Percentiles rank a stretch among this genome's conserved stretches.
These are phyloP conservation scores for Cladosporium sp. DNA, from an alignment of 2,329 filamentous ascomycete species.

Conservation along the genomic window DNA sequence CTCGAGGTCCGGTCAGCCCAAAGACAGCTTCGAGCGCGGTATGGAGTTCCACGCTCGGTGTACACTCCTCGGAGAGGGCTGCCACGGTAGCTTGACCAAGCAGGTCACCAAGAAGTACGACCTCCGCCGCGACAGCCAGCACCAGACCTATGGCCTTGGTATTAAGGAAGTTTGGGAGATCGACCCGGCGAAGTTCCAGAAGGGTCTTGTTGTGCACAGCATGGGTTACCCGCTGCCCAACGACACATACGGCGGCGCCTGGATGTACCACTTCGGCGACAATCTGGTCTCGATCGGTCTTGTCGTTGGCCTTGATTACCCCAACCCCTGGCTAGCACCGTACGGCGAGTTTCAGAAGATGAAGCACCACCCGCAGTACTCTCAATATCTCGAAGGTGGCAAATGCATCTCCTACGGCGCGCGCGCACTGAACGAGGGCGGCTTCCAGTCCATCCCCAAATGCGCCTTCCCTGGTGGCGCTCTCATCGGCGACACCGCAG, in stretches of 20 bases:
- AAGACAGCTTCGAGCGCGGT: conserved; percentile 86
- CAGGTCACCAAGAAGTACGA: conserved; percentile 93
- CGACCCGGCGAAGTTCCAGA: conserved; percentile 82
- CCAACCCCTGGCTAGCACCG: conserved; percentile 92
- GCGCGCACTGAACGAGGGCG: conserved; percentile 84
- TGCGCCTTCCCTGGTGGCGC: conserved; percentile 94
- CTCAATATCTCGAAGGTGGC: conserved; percentile 79
- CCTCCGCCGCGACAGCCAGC: conserved; percentile 77
- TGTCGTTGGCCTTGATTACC: conserved; percentile 89
- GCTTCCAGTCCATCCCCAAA: conserved; percentile 96
- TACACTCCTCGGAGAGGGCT: conserved; percentile 89
- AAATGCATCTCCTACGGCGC: conserved; percentile 97
- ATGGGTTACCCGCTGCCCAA: conserved; percentile 85
- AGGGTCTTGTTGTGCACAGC: conserved; percentile 78
- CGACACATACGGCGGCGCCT: conserved; percentile 94
- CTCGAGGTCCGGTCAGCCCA: conserved; percentile 71
- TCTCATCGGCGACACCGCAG: conserved; percentile 90
- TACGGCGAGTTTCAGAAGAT: conserved; percentile 97
- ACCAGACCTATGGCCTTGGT: conserved; percentile 90
- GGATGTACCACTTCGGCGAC: conserved; percentile 99
- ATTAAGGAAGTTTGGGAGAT: conserved; percentile 98
- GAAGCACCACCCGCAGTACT: conserved; percentile 94
- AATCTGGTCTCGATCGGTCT: conserved; percentile 90
- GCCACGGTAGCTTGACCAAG: conserved; percentile 91
- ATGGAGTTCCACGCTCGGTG: conserved; percentile 97